Evolutionary conservation across 2,329 filamentous ascomycete species (phyloP).

Genomic region (Phoma herbarum): DNA sequence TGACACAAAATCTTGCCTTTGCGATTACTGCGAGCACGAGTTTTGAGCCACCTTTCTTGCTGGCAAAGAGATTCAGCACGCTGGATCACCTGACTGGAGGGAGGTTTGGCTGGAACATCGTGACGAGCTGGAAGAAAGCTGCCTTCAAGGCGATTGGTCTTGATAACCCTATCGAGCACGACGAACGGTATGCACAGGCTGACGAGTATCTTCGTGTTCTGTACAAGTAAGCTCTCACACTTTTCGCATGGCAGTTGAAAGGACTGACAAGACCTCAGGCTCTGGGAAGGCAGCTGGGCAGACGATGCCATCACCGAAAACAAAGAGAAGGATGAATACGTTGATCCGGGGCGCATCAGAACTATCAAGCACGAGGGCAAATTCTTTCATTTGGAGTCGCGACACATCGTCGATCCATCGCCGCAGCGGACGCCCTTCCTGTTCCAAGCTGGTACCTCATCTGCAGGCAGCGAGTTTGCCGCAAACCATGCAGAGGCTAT

Average conservation of each 20-base stretch:
- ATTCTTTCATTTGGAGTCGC: neutral
- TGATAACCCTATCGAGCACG: neutral
- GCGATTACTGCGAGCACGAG: neutral
- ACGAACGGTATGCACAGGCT: constrained; percentile 58
- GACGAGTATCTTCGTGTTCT: neutral
- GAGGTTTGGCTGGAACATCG: neutral
- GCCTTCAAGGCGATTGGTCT: neutral
- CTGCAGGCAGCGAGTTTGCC: neutral
- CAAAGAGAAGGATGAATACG: neutral
- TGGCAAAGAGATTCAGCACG: neutral
- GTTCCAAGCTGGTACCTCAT: neutral
- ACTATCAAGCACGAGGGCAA: neutral
- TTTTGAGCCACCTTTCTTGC: neutral
- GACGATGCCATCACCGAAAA: neutral
- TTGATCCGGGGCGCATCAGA: neutral
- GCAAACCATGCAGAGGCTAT: neutral
- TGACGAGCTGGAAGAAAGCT: neutral
- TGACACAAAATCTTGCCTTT: neutral
- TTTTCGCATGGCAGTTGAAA: neutral
- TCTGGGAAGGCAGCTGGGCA: neutral
- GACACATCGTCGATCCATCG: neutral
- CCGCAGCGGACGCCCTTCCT: neutral
- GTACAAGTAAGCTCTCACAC: neutral
- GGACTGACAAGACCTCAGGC: neutral
- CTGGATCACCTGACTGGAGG: neutral